Evolutionary conservation across 768 basidiomycete species (phyloP).

Genomic region (Mycena filopes): DNA sequence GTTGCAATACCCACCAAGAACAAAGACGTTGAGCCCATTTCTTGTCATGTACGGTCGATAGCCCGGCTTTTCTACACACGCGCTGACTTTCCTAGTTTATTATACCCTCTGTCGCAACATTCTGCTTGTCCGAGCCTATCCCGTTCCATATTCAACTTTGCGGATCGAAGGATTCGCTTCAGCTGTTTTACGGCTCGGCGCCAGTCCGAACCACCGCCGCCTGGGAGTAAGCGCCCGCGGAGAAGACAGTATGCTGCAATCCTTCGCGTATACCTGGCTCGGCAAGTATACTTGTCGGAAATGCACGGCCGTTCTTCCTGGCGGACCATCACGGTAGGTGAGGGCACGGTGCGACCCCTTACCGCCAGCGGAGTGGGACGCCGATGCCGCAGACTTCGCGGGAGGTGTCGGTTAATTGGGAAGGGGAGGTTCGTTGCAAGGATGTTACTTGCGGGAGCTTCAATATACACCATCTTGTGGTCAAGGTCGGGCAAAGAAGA

Average conservation of each 20-base stretch:
- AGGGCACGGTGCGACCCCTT: constrained; percentile 54
- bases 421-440: constrained; percentile 59
- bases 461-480: constrained; percentile 51
- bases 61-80: constrained; percentile 31
- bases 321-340: constrained; percentile 53
- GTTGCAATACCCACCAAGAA: constrained; percentile 48
- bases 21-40: constrained; percentile 48
- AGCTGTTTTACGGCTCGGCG: constrained; percentile 44
- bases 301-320: constrained; percentile 50
- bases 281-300: constrained; percentile 56
- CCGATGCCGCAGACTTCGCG: constrained; percentile 27
- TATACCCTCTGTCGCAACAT: constrained; percentile 62
- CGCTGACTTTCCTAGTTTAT: constrained; percentile 46
- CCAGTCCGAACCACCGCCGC: constrained; percentile 8
- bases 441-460: constrained; percentile 56
- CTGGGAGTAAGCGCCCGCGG: constrained; percentile 18
- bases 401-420: constrained; percentile 61
- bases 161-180: constrained; percentile 55
- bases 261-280: constrained; percentile 60
- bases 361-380: constrained; percentile 38
- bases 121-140: constrained; percentile 59
- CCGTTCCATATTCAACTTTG: constrained; percentile 69
- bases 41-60: constrained; percentile 61
- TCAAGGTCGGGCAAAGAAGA: constrained; percentile 53
- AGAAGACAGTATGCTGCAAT: constrained; percentile 28